A percentile compares a stretch with the other conserved stretches of the same genome.
phyloP scores from a whole-genome alignment of 2,329 filamentous ascomycete species.

The Aspergillus sp. region DNA sequence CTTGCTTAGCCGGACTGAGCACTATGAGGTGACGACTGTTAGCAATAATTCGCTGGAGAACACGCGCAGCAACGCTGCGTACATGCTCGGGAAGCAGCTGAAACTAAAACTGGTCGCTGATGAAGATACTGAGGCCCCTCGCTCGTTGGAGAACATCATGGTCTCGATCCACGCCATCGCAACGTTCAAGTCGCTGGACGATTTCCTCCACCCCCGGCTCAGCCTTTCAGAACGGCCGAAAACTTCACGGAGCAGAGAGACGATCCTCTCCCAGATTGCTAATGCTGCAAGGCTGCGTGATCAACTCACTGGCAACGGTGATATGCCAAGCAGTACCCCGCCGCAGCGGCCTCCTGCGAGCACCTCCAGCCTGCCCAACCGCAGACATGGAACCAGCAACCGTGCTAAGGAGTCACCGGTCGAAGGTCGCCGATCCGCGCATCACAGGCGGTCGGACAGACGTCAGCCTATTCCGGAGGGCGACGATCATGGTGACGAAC shows the following conservation, averaged over 20 bases:
- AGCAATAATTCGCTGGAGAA: conserved; percentile 86
- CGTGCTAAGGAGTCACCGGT: conserved; percentile 35
- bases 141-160: conserved; percentile 85
- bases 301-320: conserved; percentile 27
- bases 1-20: conserved; percentile 87
- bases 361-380: conserved; percentile 9
- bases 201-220: conserved; percentile 87
- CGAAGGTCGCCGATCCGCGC: conserved; percentile 29
- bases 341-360: conserved; percentile 13
- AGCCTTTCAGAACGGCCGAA: conserved; percentile 66
- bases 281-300: conserved; percentile 57
- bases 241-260: conserved; percentile 48
- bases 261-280: conserved; percentile 62
- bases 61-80: conserved; percentile 80
- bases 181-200: conserved; percentile 92
- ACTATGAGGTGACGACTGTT: conserved; percentile 95
- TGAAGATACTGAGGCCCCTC: conserved; percentile 76
- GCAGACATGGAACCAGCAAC: conserved; percentile 6
- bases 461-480: conserved; percentile 47
- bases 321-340: conserved; percentile 20
- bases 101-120: conserved; percentile 81
- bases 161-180: conserved; percentile 97
- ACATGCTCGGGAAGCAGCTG: conserved; percentile 94
- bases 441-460: conserved; percentile 54
- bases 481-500: conserved; percentile 56